Evolutionary conservation across 768 basidiomycete genomes (phyloP).

Genomic region (Mycena belliarum): DNA sequence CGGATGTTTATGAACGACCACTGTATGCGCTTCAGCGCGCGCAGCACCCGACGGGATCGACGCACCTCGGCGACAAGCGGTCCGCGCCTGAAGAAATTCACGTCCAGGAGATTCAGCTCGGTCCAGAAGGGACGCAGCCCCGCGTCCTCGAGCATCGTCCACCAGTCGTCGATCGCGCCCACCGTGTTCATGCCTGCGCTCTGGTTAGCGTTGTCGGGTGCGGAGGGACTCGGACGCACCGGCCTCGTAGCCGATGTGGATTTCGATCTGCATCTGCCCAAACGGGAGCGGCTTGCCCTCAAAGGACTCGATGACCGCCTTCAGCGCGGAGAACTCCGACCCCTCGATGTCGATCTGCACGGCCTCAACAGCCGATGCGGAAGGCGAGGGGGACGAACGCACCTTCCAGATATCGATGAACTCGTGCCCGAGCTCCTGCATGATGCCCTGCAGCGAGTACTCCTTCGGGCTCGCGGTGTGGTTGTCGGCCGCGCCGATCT

Average conservation of each 20-base stretch:
- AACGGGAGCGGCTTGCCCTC: conserved; percentile 43
- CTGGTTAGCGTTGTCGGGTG: too few relatives aligned
- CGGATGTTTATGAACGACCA: conserved; percentile 36
- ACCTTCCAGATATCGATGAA: conserved; percentile 6
- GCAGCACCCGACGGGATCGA: not conserved
- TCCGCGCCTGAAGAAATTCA: conserved; percentile 28
- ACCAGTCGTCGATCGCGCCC: conserved; percentile 34
- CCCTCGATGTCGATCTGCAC: conserved; percentile 46
- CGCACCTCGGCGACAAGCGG: conserved; percentile 34
- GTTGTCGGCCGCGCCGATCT: conserved; percentile 39
- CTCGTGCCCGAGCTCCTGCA: conserved; percentile 40
- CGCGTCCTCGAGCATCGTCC: conserved; percentile 46
- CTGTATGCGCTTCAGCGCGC: conserved; percentile 8
- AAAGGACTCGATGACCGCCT: conserved; percentile 39
- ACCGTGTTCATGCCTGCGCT: too few relatives aligned
- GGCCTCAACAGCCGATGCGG: too few relatives aligned
- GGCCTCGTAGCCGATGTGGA: conserved; percentile 34
- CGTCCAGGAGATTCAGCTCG: conserved; percentile 39
- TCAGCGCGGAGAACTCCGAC: conserved; percentile 46
- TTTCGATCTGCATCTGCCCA: conserved; percentile 49
- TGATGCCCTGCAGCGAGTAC: conserved; percentile 48
- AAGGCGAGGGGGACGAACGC: not conserved
- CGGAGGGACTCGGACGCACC: too few relatives aligned
- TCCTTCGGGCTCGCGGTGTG: conserved; percentile 36
- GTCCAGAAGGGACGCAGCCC: conserved; percentile 50